Evolutionary conservation across 73 alveolate species (phyloP).

Genomic region (Strombidium stylifer): DNA sequence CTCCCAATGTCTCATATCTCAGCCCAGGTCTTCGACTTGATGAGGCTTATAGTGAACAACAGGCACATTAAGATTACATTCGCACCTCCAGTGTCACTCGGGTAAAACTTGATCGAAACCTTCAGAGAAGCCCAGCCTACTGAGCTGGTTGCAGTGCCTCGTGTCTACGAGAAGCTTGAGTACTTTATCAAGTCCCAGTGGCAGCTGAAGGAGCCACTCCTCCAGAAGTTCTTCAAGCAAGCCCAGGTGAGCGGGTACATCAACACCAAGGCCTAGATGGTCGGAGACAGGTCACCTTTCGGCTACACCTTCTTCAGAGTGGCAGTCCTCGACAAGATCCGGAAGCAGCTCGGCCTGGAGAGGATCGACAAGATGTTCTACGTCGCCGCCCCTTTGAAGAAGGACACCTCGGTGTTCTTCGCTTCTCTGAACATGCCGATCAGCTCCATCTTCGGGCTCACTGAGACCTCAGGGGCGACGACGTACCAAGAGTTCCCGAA

Average conservation of each 20-base stretch:
- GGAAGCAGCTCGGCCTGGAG: slow-evolving; percentile 47
- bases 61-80: slow-evolving; percentile 23
- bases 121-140: slow-evolving; percentile 61
- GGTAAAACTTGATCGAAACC: slow-evolving; percentile 4
- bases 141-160: slow-evolving; percentile 65
- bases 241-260: slow-evolving; percentile 25
- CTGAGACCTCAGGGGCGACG: slow-evolving; percentile 69
- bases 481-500: slow-evolving; percentile 26
- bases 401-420: slow-evolving; percentile 45
- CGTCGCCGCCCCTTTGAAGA: slow-evolving; percentile 70
- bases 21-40: slow-evolving; percentile 58
- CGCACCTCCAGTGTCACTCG: slow-evolving; percentile 46
- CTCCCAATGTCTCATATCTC: slow-evolving; percentile 77
- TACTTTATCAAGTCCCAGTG: slow-evolving; percentile 9
- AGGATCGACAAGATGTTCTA: slow-evolving; percentile 10
- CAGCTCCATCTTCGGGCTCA: slow-evolving; percentile 60
- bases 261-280: neutral
- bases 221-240: slow-evolving; percentile 30
- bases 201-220: neutral
- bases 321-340: slow-evolving; percentile 25
- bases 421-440: slow-evolving; percentile 52
- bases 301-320: slow-evolving; percentile 37
- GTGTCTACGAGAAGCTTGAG: slow-evolving; percentile 54
- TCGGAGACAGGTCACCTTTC: slow-evolving; percentile 25
- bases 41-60: neutral